A percentile compares a stretch with the other conserved stretches of the same genome.
These are phyloP conservation scores for Saussurea involucrata DNA, from an alignment of 129 eudicot genomes.

Conservation along the genomic window DNA sequence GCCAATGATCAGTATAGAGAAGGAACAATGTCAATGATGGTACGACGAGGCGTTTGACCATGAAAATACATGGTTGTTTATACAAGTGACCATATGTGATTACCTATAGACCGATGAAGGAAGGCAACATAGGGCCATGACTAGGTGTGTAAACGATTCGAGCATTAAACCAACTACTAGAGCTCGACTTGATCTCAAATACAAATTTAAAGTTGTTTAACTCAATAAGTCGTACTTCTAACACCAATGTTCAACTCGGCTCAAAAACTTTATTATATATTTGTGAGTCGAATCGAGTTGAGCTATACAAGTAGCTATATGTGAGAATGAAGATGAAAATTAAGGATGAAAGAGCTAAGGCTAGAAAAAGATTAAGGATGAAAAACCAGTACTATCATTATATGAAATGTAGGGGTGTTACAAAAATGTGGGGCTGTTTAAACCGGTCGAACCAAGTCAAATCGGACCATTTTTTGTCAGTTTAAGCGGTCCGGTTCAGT, in stretches of 20 bases:
- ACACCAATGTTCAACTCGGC: neutral
- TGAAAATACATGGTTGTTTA: neutral
- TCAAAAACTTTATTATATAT: neutral
- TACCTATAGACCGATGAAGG: neutral
- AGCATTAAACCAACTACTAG: neutral
- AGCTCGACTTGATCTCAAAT: neutral
- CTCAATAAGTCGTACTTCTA: neutral
- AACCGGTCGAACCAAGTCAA: neutral
- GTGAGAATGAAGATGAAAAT: neutral
- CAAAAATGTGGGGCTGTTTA: neutral
- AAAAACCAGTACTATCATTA: neutral
- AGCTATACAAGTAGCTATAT: neutral
- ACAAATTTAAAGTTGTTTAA: neutral
- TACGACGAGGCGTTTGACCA: neutral
- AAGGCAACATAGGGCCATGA: neutral
- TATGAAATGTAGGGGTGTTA: neutral
- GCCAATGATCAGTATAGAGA: too few species aligned
- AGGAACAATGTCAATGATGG: too few species aligned
- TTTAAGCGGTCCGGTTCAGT: neutral
- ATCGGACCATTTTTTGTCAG: neutral
- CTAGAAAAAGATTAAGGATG: neutral
- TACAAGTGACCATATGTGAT: neutral
- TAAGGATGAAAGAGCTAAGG: neutral
- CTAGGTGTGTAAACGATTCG: neutral
- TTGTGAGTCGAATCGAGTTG: neutral